A percentile compares a stretch with the other conserved stretches of the same genome.
These are phyloP conservation scores for Diutina scorzettiae DNA, from an alignment of 1,139 yeast genomes.

Conservation along the genomic window DNA sequence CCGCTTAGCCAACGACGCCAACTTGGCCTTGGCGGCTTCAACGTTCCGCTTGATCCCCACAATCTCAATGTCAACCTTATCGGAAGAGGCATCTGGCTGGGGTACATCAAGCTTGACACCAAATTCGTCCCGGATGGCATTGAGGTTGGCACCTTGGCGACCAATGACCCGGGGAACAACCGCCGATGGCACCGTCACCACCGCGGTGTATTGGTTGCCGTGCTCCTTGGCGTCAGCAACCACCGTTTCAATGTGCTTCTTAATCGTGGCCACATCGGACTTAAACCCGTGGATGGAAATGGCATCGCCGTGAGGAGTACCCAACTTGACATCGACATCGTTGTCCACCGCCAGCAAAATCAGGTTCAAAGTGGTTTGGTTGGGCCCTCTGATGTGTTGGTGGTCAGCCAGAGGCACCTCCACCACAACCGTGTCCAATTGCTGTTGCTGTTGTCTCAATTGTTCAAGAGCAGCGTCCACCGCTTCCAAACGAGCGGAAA, in stretches of 20 bases:
- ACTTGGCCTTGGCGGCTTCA: conserved; percentile 55
- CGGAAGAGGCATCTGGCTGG: conserved; percentile 17
- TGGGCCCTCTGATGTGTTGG: conserved; percentile 44
- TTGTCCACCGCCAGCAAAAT: conserved; percentile 29
- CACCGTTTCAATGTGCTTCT: conserved; percentile 39
- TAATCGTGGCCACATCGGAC: conserved; percentile 40
- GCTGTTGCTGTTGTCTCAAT: conserved; percentile 47
- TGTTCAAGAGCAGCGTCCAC: conserved; percentile 40
- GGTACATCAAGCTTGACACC: conserved; percentile 67
- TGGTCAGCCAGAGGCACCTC: conserved; percentile 47
- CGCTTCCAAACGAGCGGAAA: conserved; percentile 24
- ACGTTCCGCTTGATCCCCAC: conserved; percentile 75
- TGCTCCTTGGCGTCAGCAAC: conserved; percentile 48
- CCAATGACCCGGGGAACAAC: conserved; percentile 80
- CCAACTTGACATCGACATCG: conserved; percentile 31
- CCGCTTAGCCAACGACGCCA: conserved; percentile 50
- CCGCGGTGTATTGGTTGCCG: conserved; percentile 42
- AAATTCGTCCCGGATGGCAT: conserved; percentile 60
- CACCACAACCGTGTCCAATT: conserved; percentile 41
- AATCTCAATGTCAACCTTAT: conserved; percentile 44
- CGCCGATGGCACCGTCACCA: conserved; percentile 47
- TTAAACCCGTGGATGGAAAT: conserved; percentile 54
- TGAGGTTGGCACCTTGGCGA: conserved; percentile 68
- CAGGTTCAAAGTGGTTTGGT: conserved; percentile 42
- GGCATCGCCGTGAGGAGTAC: conserved; percentile 34